Evolutionary conservation across 805 yeast genomes (phyloP).

Genomic region (Lipomyces mesembrius): DNA sequence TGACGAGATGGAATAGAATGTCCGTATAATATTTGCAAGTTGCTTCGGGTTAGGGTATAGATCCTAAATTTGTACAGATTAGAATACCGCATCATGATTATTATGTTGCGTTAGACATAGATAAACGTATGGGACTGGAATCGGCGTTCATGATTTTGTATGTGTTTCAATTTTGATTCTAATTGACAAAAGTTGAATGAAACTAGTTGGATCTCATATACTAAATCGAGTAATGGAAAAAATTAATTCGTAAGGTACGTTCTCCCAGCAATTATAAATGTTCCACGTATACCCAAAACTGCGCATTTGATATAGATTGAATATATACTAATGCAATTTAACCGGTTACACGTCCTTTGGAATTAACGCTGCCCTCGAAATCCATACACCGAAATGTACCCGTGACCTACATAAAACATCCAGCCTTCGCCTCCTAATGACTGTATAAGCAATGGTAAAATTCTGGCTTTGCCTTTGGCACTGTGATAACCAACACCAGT

Average conservation of each 20-base stretch:
- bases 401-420: constrained; percentile 20
- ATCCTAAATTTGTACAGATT: not conserved
- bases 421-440: constrained; percentile 24
- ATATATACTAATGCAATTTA: not conserved
- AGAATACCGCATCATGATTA: not conserved
- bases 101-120: not conserved
- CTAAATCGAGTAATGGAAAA: too few relatives aligned
- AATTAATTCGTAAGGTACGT: too few relatives aligned
- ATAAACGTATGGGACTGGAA: not conserved
- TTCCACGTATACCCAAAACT: not conserved
- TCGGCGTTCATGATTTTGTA: not conserved
- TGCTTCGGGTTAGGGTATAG: constrained; percentile 5
- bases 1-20: constrained; percentile 48
- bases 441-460: constrained; percentile 27
- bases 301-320: not conserved
- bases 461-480: constrained; percentile 20
- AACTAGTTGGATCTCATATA: not conserved
- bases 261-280: not conserved
- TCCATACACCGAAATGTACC: constrained; percentile 20
- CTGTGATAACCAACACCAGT: constrained; percentile 36
- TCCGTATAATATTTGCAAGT: not conserved
- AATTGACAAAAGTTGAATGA: not conserved
- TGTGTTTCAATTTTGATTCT: not conserved
- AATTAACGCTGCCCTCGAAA: constrained; percentile 10
- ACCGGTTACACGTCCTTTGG: too few relatives aligned